Conservation (phyloP, 257 asterid species). For the Solanum peruvianum region DNA sequence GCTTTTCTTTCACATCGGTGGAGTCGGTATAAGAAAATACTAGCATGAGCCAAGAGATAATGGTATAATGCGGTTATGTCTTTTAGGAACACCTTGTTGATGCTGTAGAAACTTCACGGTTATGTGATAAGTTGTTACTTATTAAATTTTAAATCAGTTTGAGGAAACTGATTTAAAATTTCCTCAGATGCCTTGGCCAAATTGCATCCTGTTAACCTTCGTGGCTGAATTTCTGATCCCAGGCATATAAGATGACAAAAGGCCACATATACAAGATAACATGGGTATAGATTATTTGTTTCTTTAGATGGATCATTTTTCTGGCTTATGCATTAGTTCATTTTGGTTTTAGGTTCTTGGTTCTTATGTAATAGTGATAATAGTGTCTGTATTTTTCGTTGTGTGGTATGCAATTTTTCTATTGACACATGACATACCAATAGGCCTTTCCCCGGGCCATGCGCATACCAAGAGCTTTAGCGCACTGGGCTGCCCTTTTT, state of each 20-base stretch:
- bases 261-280: background rate
- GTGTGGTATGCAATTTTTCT: background rate
- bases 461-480: background rate
- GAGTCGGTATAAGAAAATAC: background rate
- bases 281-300: background rate
- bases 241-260: background rate
- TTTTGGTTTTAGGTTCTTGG: background rate
- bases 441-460: background rate
- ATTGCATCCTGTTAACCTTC: background rate
- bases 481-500: background rate
- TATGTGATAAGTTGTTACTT: background rate
- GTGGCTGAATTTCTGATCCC: background rate
- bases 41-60: background rate
- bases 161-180: background rate
- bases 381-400: background rate
- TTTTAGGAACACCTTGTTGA: background rate
- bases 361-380: background rate
- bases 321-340: background rate
- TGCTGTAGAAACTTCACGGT: background rate
- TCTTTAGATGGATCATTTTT: background rate
- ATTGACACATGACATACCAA: background rate
- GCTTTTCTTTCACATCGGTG: background rate
- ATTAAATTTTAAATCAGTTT: background rate
- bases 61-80: background rate
- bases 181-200: background rate